phyloP scores from a whole-genome alignment of 257 asterid genomes.

The Asclepias syriaca region DNA sequence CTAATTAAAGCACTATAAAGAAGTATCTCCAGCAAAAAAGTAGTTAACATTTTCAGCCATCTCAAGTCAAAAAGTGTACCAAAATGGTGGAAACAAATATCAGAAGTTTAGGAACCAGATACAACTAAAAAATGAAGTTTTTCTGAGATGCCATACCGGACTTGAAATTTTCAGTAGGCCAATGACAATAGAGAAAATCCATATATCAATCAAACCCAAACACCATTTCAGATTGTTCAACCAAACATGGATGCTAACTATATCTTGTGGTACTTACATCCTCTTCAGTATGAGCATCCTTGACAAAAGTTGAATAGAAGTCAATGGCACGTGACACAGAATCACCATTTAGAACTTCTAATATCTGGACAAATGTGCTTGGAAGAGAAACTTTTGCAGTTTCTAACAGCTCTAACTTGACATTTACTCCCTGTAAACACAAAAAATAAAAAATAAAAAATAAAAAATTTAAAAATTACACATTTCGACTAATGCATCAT shows the following conservation, averaged over 20 bases:
- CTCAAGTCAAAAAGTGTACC: background rate
- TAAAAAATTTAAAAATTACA: background rate
- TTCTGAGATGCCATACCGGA: slow-evolving; percentile 23
- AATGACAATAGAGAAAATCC: slow-evolving; percentile 2
- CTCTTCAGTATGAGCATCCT: slow-evolving; percentile 73
- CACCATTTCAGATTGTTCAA: background rate
- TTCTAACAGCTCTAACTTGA: slow-evolving; percentile 73
- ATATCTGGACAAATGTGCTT: slow-evolving; percentile 53
- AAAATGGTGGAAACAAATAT: background rate
- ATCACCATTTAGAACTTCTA: slow-evolving; percentile 68
- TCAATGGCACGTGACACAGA: slow-evolving; percentile 69
- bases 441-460: background rate
- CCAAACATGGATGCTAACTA: background rate
- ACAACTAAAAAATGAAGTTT: slow-evolving; percentile 38
- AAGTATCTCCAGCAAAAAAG: background rate
- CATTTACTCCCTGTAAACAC: slow-evolving; percentile 66
- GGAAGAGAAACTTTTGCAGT: slow-evolving; percentile 77
- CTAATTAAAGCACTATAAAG: background rate
- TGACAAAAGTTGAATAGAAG: slow-evolving; percentile 70
- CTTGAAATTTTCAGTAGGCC: slow-evolving; percentile 33
- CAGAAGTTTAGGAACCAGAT: background rate
- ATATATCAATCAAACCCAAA: background rate
- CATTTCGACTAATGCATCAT: background rate
- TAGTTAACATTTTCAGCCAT: background rate
- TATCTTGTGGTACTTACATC: slow-evolving; percentile 42